Base-by-base conservation (phyloP, 495 filamentous ascomycete genomes). In the Hamigera avellanea region DNA sequence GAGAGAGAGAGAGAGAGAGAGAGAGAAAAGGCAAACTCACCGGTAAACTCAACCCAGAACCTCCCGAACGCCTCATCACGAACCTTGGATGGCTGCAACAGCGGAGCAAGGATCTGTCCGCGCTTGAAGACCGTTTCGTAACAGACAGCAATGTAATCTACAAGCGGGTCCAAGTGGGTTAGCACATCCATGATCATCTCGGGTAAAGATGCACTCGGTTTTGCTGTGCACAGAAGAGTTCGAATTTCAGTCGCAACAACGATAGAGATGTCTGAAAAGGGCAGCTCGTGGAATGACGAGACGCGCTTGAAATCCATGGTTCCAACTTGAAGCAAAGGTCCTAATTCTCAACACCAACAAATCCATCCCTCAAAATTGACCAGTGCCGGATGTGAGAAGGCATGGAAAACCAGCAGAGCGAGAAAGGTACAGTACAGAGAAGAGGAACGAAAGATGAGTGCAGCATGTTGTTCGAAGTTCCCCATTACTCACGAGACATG, bases 61-160 rank as follows among this genome's bases (percentile, higher is more conserved):
- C 48, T 49, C 10, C 56, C 54, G 41, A 67, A 67, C 6, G 64
- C 58, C 43, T 66, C 60, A 28, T 64, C 60, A 13, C 62, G 62
- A 1, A 67, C 41, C 40, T 42, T 39, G 2, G 19, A 8, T 2
- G 56, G 44, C 17, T 57, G 52, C 3, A 56, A 44, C 32, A 65
- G 35, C 1, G 63, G 63, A 2, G 61, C 60, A 8, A 67, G 51
- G 28, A 62, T 17, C 29, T 62, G 52, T 9, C 61, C 61, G 0
- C 45, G 43, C n/a, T 45, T 40, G 26, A 63, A 52, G 21, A 65
- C 27, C 5, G 27, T 30, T 13, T 30, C 27, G n/a, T 30, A 30
- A 14, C 27, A 30, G 5, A 16, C 36, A 26, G 0, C 19, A 9
- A 29, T 1, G 14, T 17, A 38, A 29, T 30, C 26, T 18, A 18